phyloP scores from a whole-genome alignment of 805 yeast species.

The Wickerhamomyces rabaulensis region DNA sequence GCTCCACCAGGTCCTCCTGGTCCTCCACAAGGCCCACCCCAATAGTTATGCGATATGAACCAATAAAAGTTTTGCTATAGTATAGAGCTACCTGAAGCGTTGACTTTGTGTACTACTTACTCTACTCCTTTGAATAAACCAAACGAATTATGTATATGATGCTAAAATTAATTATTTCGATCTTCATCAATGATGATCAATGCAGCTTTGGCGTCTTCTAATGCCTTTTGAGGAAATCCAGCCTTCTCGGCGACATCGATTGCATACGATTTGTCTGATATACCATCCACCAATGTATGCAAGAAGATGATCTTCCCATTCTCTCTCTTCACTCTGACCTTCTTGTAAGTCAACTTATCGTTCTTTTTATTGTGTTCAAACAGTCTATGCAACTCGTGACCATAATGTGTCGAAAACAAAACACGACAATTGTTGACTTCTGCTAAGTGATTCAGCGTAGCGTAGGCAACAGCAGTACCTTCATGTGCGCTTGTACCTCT shows the following conservation, averaged over 20 bases:
- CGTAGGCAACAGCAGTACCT: conserved; percentile 97
- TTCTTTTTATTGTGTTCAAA: conserved; percentile 56
- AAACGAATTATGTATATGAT: background rate
- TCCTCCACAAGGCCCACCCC: background rate
- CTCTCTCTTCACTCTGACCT: conserved; percentile 30
- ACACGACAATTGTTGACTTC: conserved; percentile 69
- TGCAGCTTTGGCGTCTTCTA: conserved; percentile 76
- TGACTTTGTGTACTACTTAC: too few species aligned
- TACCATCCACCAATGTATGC: conserved; percentile 86
- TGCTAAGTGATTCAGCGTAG: conserved; percentile 81
- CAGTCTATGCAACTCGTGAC: conserved; percentile 71
- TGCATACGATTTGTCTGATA: conserved; percentile 92
- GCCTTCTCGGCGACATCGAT: conserved; percentile 95
- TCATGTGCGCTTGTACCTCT: conserved; percentile 78
- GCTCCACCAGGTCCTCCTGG: background rate
- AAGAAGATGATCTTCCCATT: conserved; percentile 67
- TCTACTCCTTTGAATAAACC: background rate
- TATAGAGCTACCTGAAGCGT: conserved; percentile 23
- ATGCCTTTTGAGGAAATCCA: conserved; percentile 81
- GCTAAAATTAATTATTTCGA: background rate
- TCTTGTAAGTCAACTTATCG: conserved; percentile 64
- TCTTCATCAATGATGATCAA: conserved; percentile 21
- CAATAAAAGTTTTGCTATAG: conserved; percentile 52
- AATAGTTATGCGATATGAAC: conserved; percentile 11
- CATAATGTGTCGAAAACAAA: conserved; percentile 95